Base-by-base conservation (phyloP, 2,329 filamentous ascomycete species). In the Ascochyta pisi region DNA sequence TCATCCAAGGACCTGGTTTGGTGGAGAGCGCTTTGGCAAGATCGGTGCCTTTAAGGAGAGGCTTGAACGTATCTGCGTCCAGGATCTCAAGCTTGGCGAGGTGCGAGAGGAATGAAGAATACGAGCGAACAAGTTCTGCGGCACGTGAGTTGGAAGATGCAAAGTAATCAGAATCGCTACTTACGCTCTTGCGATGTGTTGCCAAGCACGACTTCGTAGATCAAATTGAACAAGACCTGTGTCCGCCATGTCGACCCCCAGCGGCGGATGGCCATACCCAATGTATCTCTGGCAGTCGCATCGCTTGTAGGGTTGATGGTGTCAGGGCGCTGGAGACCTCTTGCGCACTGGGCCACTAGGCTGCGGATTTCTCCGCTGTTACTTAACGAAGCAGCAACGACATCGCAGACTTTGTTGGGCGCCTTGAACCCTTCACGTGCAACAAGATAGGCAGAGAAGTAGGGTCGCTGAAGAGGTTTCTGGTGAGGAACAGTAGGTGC, bases 1-100 rank as follows among this genome's bases (percentile, higher is more conserved):
- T 86, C 83, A 96, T 89, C 94, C 94, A 98, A n/a, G 82, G 87
- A 1, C 91, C 92, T 0, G 90, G 88, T 60, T 86, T 87, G 0
- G 83, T 85, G 16, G 77, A 78, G 3, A 98, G 80, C 4, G 84
- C 86, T 59, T 86, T 83, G 16, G 86, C 84, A 19, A 98, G 83
- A 48, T 88, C 80, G 35, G 84, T 89, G 15, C 95, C 94, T 69
- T 96, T 90, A 31, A 96, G 66, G 4, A 84, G 73, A 13, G 81
- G 78, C 65, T 77, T 82, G 60, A 82, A 72, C 6, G 71, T 72
- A 63, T 79, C 76, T 6, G 78, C 83, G 9, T 84, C 80, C 24
- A 80, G 74, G 15, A 89, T 71, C n/a, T 79, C 70, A 27, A 83
- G 75, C 22, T 80, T 73, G 56, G 79, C 66, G 6, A 88, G 70